These are phyloP conservation scores for Sechiopsis laciniata DNA, from an alignment of 306 rosid genomes.

Conservation along the genomic window DNA sequence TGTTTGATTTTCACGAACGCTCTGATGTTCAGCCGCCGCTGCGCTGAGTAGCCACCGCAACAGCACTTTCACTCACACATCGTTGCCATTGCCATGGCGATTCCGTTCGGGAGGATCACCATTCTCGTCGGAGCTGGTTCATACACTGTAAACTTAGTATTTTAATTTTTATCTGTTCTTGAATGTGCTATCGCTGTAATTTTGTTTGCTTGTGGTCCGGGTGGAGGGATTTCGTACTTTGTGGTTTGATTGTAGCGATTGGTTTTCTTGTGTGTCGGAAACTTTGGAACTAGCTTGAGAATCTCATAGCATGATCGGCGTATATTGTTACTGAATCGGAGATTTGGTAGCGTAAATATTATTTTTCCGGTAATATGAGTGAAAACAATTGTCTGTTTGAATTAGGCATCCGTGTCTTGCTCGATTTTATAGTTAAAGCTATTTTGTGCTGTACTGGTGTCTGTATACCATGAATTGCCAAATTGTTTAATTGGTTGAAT, in stretches of 20 bases:
- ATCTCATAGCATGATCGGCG: background rate
- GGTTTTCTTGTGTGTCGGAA: background rate
- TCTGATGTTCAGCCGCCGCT: slow-evolving; percentile 32
- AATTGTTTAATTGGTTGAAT: background rate
- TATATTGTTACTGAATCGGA: too few species aligned
- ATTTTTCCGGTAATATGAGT: background rate
- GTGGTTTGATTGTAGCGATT: background rate
- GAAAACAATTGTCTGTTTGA: background rate
- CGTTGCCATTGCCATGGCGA: slow-evolving; percentile 46
- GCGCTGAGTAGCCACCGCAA: slow-evolving; percentile 14
- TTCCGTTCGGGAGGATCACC: slow-evolving; percentile 67
- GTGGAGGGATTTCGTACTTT: background rate
- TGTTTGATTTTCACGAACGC: slow-evolving; percentile 8
- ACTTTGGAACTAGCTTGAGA: background rate
- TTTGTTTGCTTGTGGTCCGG: background rate
- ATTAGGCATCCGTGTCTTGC: background rate
- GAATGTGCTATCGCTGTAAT: slow-evolving; percentile 12
- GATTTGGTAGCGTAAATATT: background rate
- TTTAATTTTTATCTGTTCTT: background rate
- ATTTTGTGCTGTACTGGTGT: background rate
- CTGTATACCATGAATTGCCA: background rate
- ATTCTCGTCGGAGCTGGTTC: slow-evolving; percentile 91
- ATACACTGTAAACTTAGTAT: slow-evolving; percentile 24
- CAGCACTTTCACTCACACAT: slow-evolving; percentile 1
- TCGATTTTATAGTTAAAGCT: background rate